Evolutionary conservation across 192 early-diverging fungal genomes (phyloP).

Genomic region (Geranomyces variabilis): DNA sequence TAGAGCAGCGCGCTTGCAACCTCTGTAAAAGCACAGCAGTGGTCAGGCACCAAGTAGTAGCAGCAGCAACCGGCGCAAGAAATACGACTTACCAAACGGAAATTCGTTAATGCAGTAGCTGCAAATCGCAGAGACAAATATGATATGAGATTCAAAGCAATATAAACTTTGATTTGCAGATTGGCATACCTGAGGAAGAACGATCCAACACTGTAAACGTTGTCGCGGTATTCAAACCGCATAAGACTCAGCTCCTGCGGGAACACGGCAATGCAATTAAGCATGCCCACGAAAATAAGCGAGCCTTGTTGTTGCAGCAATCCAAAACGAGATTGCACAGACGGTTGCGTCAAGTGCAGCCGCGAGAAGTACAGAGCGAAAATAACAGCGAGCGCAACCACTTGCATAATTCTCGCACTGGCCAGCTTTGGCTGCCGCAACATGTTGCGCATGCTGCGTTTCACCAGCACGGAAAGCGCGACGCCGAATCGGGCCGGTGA

Average conservation of each 20-base stretch:
- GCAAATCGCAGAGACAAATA: too few species aligned
- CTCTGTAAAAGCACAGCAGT: constrained; percentile 21
- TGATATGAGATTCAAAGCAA: too few species aligned
- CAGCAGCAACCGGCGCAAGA: background rate
- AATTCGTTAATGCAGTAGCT: constrained; percentile 32
- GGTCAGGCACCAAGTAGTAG: background rate
- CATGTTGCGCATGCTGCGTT: constrained; percentile 40
- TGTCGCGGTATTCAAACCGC: constrained; percentile 44
- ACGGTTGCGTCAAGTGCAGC: constrained; percentile 29
- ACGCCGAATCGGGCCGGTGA: constrained; percentile 10
- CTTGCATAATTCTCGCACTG: constrained; percentile 43
- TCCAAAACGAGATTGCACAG: constrained; percentile 43
- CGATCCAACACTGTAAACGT: constrained; percentile 39
- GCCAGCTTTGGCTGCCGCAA: constrained; percentile 38
- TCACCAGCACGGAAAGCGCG: constrained; percentile 38
- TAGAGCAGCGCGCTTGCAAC: constrained; percentile 35
- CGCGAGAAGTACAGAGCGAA: constrained; percentile 41
- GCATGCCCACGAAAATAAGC: constrained; percentile 51
- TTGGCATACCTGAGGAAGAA: constrained; percentile 44
- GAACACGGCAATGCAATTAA: constrained; percentile 48
- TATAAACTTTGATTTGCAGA: constrained; percentile 29
- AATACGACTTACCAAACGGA: constrained; percentile 22
- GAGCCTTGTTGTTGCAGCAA: constrained; percentile 45
- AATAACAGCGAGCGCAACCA: constrained; percentile 45
- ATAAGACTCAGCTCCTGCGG: constrained; percentile 42